Evolutionary conservation across 2,329 filamentous ascomycete genomes (phyloP).

Genomic region (Trichoderma atroviride): DNA sequence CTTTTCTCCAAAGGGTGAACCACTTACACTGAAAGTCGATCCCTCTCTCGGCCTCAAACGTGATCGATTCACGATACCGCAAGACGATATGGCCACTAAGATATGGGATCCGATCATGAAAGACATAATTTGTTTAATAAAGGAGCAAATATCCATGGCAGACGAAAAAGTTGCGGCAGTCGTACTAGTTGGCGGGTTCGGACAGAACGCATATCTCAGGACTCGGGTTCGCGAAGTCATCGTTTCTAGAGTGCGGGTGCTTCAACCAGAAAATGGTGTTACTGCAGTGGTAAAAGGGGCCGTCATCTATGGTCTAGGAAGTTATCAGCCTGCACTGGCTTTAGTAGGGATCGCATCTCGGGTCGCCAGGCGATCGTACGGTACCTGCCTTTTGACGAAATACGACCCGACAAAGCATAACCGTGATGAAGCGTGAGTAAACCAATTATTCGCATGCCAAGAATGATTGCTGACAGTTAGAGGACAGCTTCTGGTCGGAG

Average conservation of each 20-base stretch:
- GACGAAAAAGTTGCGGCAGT: slow-evolving; percentile 43
- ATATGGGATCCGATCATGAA: slow-evolving; percentile 47
- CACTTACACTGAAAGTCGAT: slow-evolving; percentile 42
- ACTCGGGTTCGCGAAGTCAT: slow-evolving; percentile 44
- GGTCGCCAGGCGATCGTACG: slow-evolving; percentile 43
- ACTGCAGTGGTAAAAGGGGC: slow-evolving; percentile 55
- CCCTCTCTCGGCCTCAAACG: slow-evolving; percentile 39
- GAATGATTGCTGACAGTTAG: slow-evolving; percentile 27
- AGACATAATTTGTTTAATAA: slow-evolving; percentile 47
- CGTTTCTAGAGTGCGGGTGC: slow-evolving; percentile 42
- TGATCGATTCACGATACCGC: slow-evolving; percentile 39
- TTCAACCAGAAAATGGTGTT: slow-evolving; percentile 55
- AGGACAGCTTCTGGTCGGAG: slow-evolving; percentile 42
- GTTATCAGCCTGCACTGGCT: slow-evolving; percentile 36
- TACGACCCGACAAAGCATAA: slow-evolving; percentile 44
- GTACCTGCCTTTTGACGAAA: slow-evolving; percentile 41
- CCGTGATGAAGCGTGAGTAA: slow-evolving; percentile 41
- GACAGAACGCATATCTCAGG: slow-evolving; percentile 50
- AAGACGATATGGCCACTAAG: slow-evolving; percentile 67
- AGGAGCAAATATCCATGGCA: slow-evolving; percentile 45
- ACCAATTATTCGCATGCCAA: not conserved
- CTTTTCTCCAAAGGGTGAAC: slow-evolving; percentile 42
- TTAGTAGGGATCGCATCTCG: slow-evolving; percentile 41
- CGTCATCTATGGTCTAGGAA: slow-evolving; percentile 46
- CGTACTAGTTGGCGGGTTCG: slow-evolving; percentile 54